Evolutionary conservation across 805 yeast species (phyloP).

Genomic region (Wickerhamomyces strasburgensis): DNA sequence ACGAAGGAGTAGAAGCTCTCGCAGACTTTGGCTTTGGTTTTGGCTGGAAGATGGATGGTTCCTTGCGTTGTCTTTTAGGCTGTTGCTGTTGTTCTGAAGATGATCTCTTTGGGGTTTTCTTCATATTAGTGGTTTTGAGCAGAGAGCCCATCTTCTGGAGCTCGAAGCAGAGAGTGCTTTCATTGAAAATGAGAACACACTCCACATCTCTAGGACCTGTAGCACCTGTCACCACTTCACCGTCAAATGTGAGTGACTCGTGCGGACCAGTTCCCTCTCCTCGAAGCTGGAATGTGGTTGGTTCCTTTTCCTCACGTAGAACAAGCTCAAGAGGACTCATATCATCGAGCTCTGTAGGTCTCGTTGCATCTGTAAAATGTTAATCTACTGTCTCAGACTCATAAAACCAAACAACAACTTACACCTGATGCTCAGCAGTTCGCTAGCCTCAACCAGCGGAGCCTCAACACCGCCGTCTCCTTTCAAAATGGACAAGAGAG

Average conservation of each 20-base stretch:
- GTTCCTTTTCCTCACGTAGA: conserved; percentile 3
- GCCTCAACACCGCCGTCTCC: conserved; percentile 5
- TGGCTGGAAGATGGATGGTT: conserved; percentile 24
- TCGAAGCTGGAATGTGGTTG: conserved; percentile 12
- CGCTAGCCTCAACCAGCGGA: conserved; percentile 16
- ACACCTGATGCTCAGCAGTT: conserved; percentile 22
- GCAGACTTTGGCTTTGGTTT: conserved; percentile 19
- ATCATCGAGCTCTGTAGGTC: conserved; percentile 15
- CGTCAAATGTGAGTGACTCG: conserved; percentile 14
- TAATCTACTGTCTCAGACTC: conserved; percentile 2
- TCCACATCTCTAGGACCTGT: conserved; percentile 16
- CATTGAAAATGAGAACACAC: conserved; percentile 22
- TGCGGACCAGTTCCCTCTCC: conserved; percentile 13
- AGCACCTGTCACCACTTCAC: conserved; percentile 7
- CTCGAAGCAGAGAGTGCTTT: conserved; percentile 12
- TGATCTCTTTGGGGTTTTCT: conserved; percentile 3
- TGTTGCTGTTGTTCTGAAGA: conserved; percentile 1
- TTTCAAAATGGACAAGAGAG: conserved; percentile 9
- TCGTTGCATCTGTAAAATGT: conserved; percentile 7
- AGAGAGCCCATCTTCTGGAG: conserved; percentile 14
- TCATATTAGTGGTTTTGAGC: conserved; percentile 8
- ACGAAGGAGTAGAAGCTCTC: no score
- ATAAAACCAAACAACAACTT: conserved; percentile 6
- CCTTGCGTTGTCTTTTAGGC: conserved; percentile 12
- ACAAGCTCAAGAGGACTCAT: conserved; percentile 10